These are phyloP conservation scores for Aureobasidium mangrovei DNA, from an alignment of 2,329 filamentous ascomycete species.

Conservation along the genomic window DNA sequence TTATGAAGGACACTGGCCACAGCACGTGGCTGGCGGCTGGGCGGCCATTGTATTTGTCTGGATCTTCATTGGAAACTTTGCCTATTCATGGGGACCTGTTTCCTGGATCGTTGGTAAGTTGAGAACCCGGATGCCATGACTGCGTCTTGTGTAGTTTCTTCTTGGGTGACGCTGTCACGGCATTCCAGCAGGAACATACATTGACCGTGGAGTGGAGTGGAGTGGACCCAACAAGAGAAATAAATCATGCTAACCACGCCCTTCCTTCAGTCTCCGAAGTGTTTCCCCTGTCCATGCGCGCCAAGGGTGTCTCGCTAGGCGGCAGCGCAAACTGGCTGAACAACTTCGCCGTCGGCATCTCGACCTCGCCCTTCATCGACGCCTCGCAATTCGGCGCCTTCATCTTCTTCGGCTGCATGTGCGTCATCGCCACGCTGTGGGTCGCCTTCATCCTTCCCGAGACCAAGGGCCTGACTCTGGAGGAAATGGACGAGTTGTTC, in stretches of 20 bases:
- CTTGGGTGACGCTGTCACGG: no score
- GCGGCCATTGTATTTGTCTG: constrained; percentile 59
- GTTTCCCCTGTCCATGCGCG: constrained; percentile 22
- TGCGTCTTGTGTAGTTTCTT: no score
- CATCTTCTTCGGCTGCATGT: constrained; percentile 20
- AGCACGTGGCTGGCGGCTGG: constrained; percentile 19
- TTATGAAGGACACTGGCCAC: constrained; percentile 21
- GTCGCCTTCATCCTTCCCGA: constrained; percentile 23
- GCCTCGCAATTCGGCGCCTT: constrained; percentile 19
- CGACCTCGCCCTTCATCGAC: constrained; percentile 18
- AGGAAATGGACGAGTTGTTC: constrained; percentile 24
- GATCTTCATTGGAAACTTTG: constrained; percentile 66
- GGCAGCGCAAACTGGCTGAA: constrained; percentile 18
- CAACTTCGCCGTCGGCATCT: constrained; percentile 18
- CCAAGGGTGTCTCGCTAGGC: constrained; percentile 23
- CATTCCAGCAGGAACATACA: no score
- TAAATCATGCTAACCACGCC: no score
- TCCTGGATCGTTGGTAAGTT: constrained; percentile 8
- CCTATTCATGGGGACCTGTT: constrained; percentile 57
- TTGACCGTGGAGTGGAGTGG: no score
- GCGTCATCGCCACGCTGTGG: constrained; percentile 16
- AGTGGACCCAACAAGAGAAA: no score
- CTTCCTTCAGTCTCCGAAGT: constrained; percentile 18
- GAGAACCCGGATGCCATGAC: no score
- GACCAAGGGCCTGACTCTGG: constrained; percentile 22